A percentile compares a stretch with the other conserved stretches of the same genome.
phyloP scores from a whole-genome alignment of 139 green algal genomes.

The Auxenochlorella pyrenoidosa region DNA sequence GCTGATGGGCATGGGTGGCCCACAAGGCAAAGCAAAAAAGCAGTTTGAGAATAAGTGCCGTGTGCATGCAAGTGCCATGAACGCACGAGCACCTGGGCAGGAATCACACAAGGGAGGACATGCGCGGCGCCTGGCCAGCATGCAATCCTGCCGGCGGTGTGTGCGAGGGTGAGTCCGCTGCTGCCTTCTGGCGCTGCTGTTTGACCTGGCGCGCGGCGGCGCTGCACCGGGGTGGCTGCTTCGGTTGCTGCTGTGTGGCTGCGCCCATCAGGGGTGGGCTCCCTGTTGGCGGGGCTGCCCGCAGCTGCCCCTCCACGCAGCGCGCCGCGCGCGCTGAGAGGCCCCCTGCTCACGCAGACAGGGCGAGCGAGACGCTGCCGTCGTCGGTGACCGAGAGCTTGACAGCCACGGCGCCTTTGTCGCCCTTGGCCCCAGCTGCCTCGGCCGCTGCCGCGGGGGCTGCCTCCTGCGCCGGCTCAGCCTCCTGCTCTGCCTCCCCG shows the following conservation, averaged over 20 bases:
- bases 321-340: background rate
- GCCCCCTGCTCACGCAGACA: background rate
- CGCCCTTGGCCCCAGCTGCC: background rate
- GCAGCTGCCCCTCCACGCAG: background rate
- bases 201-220: conserved; percentile 8
- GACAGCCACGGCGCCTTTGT: conserved; percentile 14
- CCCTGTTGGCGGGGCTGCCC: too few species aligned
- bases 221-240: background rate
- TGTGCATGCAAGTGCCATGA: too few species aligned
- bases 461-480: background rate
- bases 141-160: too few species aligned
- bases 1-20: too few species aligned
- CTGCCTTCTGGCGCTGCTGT: conserved; percentile 32
- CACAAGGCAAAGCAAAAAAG: too few species aligned
- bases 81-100: too few species aligned
- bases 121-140: too few species aligned
- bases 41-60: too few species aligned
- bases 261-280: too few species aligned
- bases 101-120: too few species aligned
- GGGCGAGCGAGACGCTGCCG: conserved; percentile 16
- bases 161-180: background rate
- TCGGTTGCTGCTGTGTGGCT: background rate
- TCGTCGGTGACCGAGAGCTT: conserved; percentile 26
- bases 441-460: too few species aligned
- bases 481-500: background rate